These are phyloP conservation scores for Coemansia biformis DNA, from an alignment of 192 early-diverging fungal species.

Conservation along the genomic window DNA sequence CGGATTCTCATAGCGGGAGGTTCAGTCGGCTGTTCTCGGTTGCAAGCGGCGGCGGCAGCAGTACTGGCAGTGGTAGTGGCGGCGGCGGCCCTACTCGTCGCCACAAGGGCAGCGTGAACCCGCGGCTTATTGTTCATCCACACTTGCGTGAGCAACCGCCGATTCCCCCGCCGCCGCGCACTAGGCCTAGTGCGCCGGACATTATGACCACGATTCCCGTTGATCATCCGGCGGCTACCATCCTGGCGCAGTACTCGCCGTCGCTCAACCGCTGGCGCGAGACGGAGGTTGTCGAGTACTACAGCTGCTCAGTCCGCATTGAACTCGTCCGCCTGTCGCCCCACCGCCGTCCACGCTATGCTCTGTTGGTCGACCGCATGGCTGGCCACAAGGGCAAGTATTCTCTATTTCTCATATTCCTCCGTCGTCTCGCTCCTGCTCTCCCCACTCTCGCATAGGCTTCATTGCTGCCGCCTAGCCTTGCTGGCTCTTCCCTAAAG, in stretches of 20 bases:
- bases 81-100: not conserved
- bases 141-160: conserved; percentile 1
- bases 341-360: conserved; percentile 11
- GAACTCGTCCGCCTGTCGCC: conserved; percentile 31
- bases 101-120: conserved; percentile 1
- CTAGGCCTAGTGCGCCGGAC: not conserved
- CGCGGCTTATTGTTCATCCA: conserved; percentile 10
- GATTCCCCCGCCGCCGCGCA: not conserved
- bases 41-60: no score
- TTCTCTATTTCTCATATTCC: conserved; percentile 24
- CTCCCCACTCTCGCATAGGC: conserved; percentile 8
- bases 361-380: conserved; percentile 35
- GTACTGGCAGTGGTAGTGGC: no score
- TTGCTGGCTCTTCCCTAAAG: no score
- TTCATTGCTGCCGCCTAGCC: no score
- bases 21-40: no score
- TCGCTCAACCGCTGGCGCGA: conserved; percentile 39
- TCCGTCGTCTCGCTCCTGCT: conserved; percentile 26
- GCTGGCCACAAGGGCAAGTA: conserved; percentile 44
- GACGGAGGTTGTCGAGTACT: conserved; percentile 46
- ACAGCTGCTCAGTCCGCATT: conserved; percentile 42
- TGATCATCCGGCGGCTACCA: conserved; percentile 16
- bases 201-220: conserved; percentile 23
- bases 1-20: no score
- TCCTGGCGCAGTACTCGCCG: conserved; percentile 48